phyloP scores from a whole-genome alignment of 306 rosid genomes.

The Fragaria ananassa region DNA sequence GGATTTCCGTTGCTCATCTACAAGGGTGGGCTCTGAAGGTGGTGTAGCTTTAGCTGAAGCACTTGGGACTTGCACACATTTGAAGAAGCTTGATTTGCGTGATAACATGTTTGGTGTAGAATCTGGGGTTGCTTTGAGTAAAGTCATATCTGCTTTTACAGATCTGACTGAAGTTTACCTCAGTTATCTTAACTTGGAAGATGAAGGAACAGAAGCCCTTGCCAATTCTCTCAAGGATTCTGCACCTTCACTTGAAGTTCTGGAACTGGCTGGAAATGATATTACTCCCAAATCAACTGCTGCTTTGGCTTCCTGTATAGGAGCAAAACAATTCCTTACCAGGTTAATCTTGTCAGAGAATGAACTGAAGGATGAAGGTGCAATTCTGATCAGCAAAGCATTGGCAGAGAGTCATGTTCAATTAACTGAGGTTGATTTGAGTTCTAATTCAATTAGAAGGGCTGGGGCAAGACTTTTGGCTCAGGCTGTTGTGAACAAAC shows the following conservation, averaged over 20 bases:
- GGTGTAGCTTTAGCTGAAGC: conserved; percentile 79
- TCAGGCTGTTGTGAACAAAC: conserved; percentile 58
- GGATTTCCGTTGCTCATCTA: conserved; percentile 85
- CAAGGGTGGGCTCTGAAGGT: conserved; percentile 79
- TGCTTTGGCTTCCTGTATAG: conserved; percentile 62
- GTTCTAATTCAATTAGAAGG: conserved; percentile 61
- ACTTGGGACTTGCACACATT: conserved; percentile 54
- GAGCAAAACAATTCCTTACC: conserved; percentile 59
- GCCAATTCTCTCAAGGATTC: conserved; percentile 65
- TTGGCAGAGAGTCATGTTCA: conserved; percentile 62
- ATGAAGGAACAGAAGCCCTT: conserved; percentile 67
- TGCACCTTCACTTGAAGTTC: conserved; percentile 67
- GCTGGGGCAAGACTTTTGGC: conserved; percentile 80
- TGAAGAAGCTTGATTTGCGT: conserved; percentile 81
- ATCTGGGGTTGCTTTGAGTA: conserved; percentile 73
- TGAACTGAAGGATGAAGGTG: conserved; percentile 87
- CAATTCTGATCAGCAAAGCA: conserved; percentile 58
- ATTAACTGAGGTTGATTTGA: conserved; percentile 70
- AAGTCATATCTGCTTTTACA: conserved; percentile 45
- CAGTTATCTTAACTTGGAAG: conserved; percentile 82
- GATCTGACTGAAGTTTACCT: conserved; percentile 72
- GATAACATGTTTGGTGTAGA: conserved; percentile 92
- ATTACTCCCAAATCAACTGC: conserved; percentile 57
- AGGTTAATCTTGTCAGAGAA: conserved; percentile 70
- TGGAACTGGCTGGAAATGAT: conserved; percentile 86